A percentile compares a stretch with the other conserved stretches of the same genome.
phyloP scores from a whole-genome alignment of 2,329 filamentous ascomycete species.

The Monosporascus sp. region DNA sequence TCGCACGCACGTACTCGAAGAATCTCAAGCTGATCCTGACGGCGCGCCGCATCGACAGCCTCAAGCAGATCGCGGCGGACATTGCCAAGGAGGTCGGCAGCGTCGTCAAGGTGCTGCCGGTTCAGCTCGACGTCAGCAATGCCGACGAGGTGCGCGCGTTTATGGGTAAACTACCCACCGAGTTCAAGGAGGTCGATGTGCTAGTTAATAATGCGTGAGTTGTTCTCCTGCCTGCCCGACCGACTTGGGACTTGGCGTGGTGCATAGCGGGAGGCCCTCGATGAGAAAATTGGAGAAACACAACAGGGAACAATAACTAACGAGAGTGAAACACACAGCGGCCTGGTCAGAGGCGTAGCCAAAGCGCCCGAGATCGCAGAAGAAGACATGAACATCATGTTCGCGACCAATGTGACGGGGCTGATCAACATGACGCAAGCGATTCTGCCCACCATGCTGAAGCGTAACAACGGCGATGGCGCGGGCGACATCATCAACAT shows the following conservation, averaged over 20 bases:
- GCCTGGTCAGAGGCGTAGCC: slow-evolving; percentile 83
- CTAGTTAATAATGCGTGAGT: slow-evolving; percentile 94
- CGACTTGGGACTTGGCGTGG: too few species aligned
- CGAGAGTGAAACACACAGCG: slow-evolving; percentile 42
- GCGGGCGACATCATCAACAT: slow-evolving; percentile 91
- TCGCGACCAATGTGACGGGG: slow-evolving; percentile 88
- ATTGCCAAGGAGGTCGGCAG: slow-evolving; percentile 72
- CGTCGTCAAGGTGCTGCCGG: slow-evolving; percentile 75
- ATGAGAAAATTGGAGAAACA: not conserved
- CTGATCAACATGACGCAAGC: slow-evolving; percentile 97
- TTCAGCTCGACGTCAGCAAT: slow-evolving; percentile 83
- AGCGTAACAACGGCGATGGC: slow-evolving; percentile 63
- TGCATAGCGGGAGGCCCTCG: too few species aligned
- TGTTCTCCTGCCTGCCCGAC: not conserved
- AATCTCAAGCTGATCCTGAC: slow-evolving; percentile 81
- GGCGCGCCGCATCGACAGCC: slow-evolving; percentile 74
- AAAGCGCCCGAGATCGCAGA: slow-evolving; percentile 77
- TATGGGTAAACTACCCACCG: slow-evolving; percentile 67
- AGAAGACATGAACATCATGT: slow-evolving; percentile 82
- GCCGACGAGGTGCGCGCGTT: slow-evolving; percentile 69
- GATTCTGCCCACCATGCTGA: slow-evolving; percentile 75
- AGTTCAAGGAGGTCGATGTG: slow-evolving; percentile 80
- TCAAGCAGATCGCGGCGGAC: slow-evolving; percentile 70
- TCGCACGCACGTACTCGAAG: slow-evolving; percentile 77
- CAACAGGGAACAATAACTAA: too few species aligned